Percentiles rank a stretch among this genome's conserved stretches.
These are phyloP conservation scores for Penicillium italicum DNA, from an alignment of 2,329 filamentous ascomycete species.

Conservation along the genomic window DNA sequence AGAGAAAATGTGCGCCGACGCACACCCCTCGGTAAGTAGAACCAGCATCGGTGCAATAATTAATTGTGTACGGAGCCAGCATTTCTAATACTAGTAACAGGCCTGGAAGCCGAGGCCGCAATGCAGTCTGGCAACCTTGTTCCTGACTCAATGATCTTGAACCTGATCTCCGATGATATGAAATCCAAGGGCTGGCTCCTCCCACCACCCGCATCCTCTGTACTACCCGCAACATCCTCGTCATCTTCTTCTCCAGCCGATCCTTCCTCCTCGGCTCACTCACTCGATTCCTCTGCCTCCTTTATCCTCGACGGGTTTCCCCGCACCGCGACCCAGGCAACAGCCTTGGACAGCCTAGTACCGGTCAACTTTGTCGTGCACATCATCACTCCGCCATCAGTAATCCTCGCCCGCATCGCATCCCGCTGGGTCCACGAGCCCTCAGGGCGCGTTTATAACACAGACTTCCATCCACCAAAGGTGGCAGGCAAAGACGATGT, in stretches of 20 bases:
- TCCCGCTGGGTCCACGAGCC: conserved; percentile 91
- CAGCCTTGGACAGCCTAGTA: conserved; percentile 71
- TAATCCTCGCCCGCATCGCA: conserved; percentile 84
- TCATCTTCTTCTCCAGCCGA: conserved; percentile 3
- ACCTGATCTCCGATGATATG: conserved; percentile 87
- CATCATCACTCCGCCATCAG: conserved; percentile 76
- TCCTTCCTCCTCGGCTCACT: conserved; percentile 27
- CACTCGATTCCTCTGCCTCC: conserved; percentile 72
- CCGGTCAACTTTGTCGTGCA: conserved; percentile 95
- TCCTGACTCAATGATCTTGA: conserved; percentile 83
- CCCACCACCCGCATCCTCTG: conserved; percentile 33
- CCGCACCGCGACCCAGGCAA: conserved; percentile 76
- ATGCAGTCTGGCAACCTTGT: conserved; percentile 90
- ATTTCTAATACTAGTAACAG: conserved; percentile 46
- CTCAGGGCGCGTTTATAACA: conserved; percentile 92
- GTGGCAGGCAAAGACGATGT: conserved; percentile 80
- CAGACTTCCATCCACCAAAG: conserved; percentile 81
- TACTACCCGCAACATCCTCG: background rate
- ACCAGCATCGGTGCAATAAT: background rate
- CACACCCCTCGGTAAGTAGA: conserved; percentile 71
- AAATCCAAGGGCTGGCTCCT: conserved; percentile 79
- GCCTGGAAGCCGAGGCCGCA: conserved; percentile 82
- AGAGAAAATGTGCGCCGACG: conserved; percentile 87
- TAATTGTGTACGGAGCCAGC: background rate
- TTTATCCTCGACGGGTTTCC: conserved; percentile 97